These are phyloP conservation scores for Ostreobium quekettii DNA, from an alignment of 139 green algal genomes.

Conservation along the genomic window DNA sequence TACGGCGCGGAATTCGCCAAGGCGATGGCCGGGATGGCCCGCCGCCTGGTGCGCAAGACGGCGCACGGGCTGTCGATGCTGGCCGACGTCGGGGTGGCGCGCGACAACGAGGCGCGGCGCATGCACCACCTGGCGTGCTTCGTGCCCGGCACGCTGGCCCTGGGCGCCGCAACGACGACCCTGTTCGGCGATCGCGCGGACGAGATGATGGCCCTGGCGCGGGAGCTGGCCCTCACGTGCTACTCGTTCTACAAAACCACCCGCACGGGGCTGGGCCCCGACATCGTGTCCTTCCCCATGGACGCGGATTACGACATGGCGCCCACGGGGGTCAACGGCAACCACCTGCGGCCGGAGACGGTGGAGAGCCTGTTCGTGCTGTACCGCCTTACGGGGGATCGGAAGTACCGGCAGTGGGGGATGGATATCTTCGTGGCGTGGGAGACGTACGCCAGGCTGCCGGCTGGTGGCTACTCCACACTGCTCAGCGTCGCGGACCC, in stretches of 20 bases:
- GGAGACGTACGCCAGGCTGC: slow-evolving; percentile 44
- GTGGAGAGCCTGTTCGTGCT: slow-evolving; percentile 78
- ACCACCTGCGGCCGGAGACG: slow-evolving; percentile 74
- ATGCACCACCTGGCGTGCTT: slow-evolving; percentile 88
- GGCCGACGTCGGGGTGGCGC: not conserved
- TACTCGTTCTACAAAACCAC: not conserved
- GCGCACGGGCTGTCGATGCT: not conserved
- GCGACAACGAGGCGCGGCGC: slow-evolving; percentile 6
- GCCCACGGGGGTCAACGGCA: slow-evolving; percentile 21
- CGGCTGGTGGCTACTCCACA: slow-evolving; percentile 53
- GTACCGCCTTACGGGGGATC: slow-evolving; percentile 58
- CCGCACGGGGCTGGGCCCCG: slow-evolving; percentile 47
- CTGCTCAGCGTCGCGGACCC: slow-evolving; percentile 33
- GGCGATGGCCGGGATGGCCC: not conserved
- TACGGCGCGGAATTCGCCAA: not conserved
- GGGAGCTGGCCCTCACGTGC: not conserved
- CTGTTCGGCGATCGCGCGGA: not conserved
- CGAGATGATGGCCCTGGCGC: not conserved
- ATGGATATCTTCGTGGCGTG: slow-evolving; percentile 77
- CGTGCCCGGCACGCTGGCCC: slow-evolving; percentile 65
- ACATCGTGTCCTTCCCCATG: slow-evolving; percentile 47
- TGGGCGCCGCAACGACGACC: slow-evolving; percentile 45
- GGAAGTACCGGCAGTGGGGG: slow-evolving; percentile 64
- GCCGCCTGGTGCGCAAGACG: not conserved
- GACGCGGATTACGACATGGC: slow-evolving; percentile 1